A percentile compares a stretch with the other conserved stretches of the same genome.
These are phyloP conservation scores for Aureobasidium leucospermi DNA, from an alignment of 2,329 filamentous ascomycete species.

Conservation along the genomic window DNA sequence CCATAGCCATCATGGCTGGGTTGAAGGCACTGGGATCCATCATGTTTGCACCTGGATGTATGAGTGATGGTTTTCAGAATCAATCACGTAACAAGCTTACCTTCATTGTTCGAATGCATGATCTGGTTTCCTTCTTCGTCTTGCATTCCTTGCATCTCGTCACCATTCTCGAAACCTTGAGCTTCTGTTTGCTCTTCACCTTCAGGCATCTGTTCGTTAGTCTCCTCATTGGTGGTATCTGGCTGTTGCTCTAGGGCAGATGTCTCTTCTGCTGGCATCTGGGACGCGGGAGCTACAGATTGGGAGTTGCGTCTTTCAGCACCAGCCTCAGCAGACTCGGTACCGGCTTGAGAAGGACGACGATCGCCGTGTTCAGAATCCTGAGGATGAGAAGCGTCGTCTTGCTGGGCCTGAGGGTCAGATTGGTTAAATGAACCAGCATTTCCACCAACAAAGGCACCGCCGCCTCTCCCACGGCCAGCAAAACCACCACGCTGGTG, in stretches of 20 bases:
- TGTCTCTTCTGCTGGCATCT: not conserved
- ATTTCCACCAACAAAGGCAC: slow-evolving; percentile 23
- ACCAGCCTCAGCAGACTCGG: not conserved
- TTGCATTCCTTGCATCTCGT: slow-evolving; percentile 7
- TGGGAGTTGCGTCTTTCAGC: slow-evolving; percentile 4
- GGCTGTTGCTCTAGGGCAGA: not conserved
- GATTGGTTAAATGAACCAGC: slow-evolving; percentile 21
- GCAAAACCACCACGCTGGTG: slow-evolving; percentile 51
- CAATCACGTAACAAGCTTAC: not conserved
- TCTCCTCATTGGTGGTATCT: slow-evolving; percentile 4
- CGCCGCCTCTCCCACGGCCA: slow-evolving; percentile 32
- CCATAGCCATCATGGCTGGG: slow-evolving; percentile 4
- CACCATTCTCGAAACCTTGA: not conserved
- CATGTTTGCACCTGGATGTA: not conserved
- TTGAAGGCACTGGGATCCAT: slow-evolving; percentile 3
- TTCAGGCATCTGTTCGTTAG: not conserved
- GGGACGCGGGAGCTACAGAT: not conserved
- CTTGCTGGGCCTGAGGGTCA: slow-evolving; percentile 18
- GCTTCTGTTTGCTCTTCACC: not conserved
- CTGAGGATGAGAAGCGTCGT: not conserved
- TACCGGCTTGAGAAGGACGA: slow-evolving; percentile 1
- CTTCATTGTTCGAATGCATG: not conserved
- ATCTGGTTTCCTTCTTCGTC: not conserved
- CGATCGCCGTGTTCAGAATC: not conserved
- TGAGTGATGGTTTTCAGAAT: not conserved